Evolutionary conservation across 2,329 filamentous ascomycete species (phyloP).

Genomic region (Bipolaris sorokiniana): DNA sequence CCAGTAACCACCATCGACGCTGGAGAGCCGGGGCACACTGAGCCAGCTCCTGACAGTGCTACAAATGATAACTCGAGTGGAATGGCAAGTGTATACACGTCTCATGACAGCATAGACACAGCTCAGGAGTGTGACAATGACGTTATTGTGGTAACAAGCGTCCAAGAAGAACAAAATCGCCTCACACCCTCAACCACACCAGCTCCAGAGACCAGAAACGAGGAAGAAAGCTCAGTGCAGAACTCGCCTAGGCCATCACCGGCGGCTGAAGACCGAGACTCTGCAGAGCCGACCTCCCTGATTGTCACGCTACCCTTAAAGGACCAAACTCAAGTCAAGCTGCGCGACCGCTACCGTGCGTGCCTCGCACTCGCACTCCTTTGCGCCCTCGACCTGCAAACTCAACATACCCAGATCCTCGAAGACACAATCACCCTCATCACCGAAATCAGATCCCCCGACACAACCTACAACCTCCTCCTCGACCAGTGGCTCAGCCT

Average conservation of each 20-base stretch:
- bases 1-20: too few species aligned
- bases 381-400: neutral
- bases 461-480: neutral
- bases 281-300: neutral
- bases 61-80: too few species aligned
- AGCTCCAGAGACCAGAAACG: neutral
- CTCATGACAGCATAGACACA: neutral
- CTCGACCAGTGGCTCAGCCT: neutral
- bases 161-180: neutral
- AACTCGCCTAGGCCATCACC: neutral
- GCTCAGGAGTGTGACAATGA: neutral
- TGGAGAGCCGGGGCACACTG: neutral
- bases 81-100: too few species aligned
- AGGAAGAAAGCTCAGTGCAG: neutral
- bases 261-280: neutral
- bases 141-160: neutral
- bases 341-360: neutral
- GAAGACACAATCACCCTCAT: neutral
- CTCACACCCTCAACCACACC: neutral
- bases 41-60: neutral
- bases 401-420: neutral
- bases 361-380: neutral
- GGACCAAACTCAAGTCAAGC: neutral
- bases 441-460: neutral
- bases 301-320: neutral